Base-by-base conservation (phyloP, 2,329 filamentous ascomycete genomes). In the Rasamsonia emersonii region DNA sequence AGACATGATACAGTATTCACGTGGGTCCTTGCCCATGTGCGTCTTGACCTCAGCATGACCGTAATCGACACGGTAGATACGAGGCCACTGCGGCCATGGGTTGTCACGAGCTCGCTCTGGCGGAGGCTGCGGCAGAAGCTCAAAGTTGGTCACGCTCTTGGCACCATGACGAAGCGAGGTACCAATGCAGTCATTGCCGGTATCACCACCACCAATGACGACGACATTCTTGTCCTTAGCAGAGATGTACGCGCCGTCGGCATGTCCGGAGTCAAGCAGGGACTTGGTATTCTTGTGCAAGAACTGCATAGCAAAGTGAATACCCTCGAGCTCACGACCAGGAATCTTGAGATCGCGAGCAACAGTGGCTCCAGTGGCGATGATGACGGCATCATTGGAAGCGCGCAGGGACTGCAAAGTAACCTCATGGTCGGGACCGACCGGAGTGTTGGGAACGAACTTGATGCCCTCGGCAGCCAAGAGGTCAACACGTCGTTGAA, bases 281-380 rank as follows among this genome's bases (percentile, higher is more conserved):
- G 88, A 94, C 71, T 95, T 95, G 58, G 89, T 96, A 71, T 96
- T 96, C 68, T 82, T 82, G 73, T 94, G 86, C 54, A 96, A 61
- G 72, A 95, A 95, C 62, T 94, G 80, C 89, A 95, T 96, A 45
- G 89, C 89, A 51, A 82, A 95, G 67, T 96, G 88, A 36, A 96
- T 83, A 32, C 89, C 89, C 28, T 89, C 78, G 5, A 94, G 71
- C 57, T 86, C 83, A 49, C 89, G 85, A 49, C 82, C 82, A 54
- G 86, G 83, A 53, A 94, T 93, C 41, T 86, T 86, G 33, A 95
- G 73, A 58, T 96, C 88, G 61, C 89, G 84, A 37, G 86, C 85
- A 40, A 95, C 86, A 15, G 89, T 95, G 23, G 89, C 85, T 57
- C 89, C 89, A 19, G 89, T 95, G 35, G 86, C 84, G 52, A 95